Conservation (phyloP, 192 early-diverging fungal species). For the Coemansia sp. region DNA sequence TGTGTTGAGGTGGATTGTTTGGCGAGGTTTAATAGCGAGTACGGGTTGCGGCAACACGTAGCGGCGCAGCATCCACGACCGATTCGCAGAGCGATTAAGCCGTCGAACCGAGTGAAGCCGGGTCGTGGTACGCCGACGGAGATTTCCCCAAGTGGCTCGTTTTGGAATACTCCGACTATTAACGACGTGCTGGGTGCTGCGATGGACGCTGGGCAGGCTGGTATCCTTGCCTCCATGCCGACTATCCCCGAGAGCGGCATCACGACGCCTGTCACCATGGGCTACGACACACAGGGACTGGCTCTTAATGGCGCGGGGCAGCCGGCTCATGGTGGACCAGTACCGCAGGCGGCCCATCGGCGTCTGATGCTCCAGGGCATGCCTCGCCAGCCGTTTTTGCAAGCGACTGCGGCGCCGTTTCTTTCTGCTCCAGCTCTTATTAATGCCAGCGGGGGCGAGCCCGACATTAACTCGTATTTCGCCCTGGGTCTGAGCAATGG, state of each 20-base stretch:
- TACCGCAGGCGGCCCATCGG: slow-evolving; percentile 7
- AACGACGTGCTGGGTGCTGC: slow-evolving; percentile 25
- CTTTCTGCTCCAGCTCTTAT: slow-evolving; percentile 52
- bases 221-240: slow-evolving; percentile 22
- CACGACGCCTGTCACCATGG: slow-evolving; percentile 9
- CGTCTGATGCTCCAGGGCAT: slow-evolving; percentile 11
- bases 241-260: slow-evolving; percentile 30
- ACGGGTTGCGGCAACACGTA: slow-evolving; percentile 41
- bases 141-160: background rate
- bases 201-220: background rate
- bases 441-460: slow-evolving; percentile 43
- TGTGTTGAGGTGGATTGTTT: slow-evolving; percentile 50
- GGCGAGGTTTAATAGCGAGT: slow-evolving; percentile 27
- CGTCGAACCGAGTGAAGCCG: slow-evolving; percentile 25
- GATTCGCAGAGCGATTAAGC: slow-evolving; percentile 48
- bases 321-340: background rate
- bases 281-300: slow-evolving; percentile 5
- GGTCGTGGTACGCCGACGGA: slow-evolving; percentile 26
- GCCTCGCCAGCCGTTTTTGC: background rate
- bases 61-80: slow-evolving; percentile 38
- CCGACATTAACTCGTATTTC: slow-evolving; percentile 46
- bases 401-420: slow-evolving; percentile 28
- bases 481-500: slow-evolving; percentile 17
- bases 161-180: slow-evolving; percentile 32
- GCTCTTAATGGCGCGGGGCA: background rate